These are phyloP conservation scores for Rhodotorula sp. DNA, from an alignment of 1,284 basidiomycete genomes.

Conservation along the genomic window DNA sequence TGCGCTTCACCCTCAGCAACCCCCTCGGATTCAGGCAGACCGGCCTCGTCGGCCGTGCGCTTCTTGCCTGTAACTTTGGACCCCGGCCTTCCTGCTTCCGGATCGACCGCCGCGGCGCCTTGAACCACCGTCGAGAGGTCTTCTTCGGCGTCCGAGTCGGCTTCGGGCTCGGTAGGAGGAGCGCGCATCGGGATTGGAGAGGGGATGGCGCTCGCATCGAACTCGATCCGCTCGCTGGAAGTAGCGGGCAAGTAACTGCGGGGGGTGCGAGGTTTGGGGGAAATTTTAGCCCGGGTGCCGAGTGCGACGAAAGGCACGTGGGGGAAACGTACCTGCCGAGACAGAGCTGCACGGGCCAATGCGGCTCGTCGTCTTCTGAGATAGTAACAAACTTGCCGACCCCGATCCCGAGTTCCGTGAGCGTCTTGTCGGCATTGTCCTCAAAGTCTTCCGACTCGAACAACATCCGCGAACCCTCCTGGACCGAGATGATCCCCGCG, in stretches of 20 bases:
- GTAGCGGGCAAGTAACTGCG: conserved; percentile 14
- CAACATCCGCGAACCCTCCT: conserved; percentile 76
- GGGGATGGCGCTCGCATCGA: conserved; percentile 16
- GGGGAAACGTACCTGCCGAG: conserved; percentile 17
- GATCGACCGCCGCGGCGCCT: background rate
- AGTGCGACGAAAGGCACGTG: background rate
- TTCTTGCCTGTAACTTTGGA: conserved; percentile 18
- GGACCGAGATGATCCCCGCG: conserved; percentile 70
- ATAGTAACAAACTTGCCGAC: conserved; percentile 80
- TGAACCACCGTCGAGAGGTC: conserved; percentile 11
- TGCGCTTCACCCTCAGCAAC: background rate
- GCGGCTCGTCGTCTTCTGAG: conserved; percentile 80
- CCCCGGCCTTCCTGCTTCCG: background rate
- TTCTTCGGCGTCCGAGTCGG: background rate
- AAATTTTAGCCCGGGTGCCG: background rate
- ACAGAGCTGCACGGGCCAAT: conserved; percentile 68
- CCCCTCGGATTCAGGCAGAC: conserved; percentile 2
- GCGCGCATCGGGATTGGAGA: conserved; percentile 28
- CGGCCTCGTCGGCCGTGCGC: conserved; percentile 29
- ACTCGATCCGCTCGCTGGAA: conserved; percentile 3
- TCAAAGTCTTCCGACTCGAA: conserved; percentile 83
- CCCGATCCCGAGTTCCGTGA: conserved; percentile 68
- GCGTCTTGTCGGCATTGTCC: conserved; percentile 70
- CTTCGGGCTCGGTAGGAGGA: conserved; percentile 8
- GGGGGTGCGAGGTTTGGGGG: background rate